Evolutionary conservation across 495 filamentous ascomycete species (phyloP), one percentile per base, ranked within the genome.

Genomic region (Penicillium robsamsonii): DNA sequence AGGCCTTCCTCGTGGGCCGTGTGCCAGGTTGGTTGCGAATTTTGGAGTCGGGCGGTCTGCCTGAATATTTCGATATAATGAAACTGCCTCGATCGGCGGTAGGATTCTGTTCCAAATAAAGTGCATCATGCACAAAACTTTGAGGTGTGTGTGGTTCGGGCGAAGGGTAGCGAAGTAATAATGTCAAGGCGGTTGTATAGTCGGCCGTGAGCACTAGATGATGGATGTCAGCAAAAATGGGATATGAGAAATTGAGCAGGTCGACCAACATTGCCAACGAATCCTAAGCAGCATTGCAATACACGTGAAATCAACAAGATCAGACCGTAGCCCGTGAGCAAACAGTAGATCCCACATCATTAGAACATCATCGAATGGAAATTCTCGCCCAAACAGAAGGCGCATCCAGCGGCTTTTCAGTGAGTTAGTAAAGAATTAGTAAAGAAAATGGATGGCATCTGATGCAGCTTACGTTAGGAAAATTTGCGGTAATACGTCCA

Each of bases 401-500:
- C 94, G 84, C 53, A 97, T 88, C 94, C 94, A 99, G 46, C 94
- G 91, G 60, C 91, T 95, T 55, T 18, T 20, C 13, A 43, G 12
- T 15, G 15, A 29, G 30, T 68, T 40, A 68, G 58, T 42, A 44
- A 4, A 15, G 35, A 17, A n/a, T n/a, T n/a, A n/a, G n/a, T n/a
- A n/a, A n/a, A 38, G 15, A 37, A 37, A 8, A 17, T 17, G 3
- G 7, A 38, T 38, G 4, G 35, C 9, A 7, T 33, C 12, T 24
- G 8, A 12, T 10, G 25, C 12, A 15, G 67, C 55, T 74, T 70
- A 93, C 88, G 97, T 96, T 31, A 98, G 72, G 67, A 97, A 99
- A 44, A 99, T 88, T 59, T 99, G 94, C 3, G 94, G 95, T n/a
- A 97, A 70, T 57, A 99, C 85, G 47, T 97, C 92, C 37, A 96